phyloP scores from a whole-genome alignment of 2,329 filamentous ascomycete species.

The Pezicula radicicola region DNA sequence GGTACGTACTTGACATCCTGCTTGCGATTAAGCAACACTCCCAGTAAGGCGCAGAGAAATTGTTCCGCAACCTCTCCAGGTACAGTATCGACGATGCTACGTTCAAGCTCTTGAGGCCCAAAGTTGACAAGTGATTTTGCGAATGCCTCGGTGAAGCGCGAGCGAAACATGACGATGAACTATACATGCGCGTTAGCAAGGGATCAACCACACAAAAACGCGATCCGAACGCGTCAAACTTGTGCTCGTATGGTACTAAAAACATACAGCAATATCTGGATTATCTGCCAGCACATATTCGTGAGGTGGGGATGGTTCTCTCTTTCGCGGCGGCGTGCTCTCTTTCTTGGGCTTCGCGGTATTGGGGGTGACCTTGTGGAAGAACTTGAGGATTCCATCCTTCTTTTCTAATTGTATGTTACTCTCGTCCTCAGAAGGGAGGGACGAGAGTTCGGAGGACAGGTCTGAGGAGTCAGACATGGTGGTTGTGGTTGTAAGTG shows the following conservation, averaged over 20 bases:
- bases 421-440: constrained; percentile 52
- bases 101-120: constrained; percentile 92
- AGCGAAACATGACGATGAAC: constrained; percentile 98
- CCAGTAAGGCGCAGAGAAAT: constrained; percentile 84
- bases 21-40: constrained; percentile 90
- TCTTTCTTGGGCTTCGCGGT: constrained; percentile 48
- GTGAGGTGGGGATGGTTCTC: constrained; percentile 84
- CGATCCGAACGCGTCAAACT: constrained; percentile 47
- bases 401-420: constrained; percentile 49
- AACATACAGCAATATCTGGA: constrained; percentile 84
- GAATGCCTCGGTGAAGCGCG: constrained; percentile 87
- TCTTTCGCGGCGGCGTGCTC: constrained; percentile 65
- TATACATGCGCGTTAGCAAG: constrained; percentile 41
- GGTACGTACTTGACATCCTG: constrained; percentile 91
- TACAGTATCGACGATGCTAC: constrained; percentile 71
- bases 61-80: constrained; percentile 85
- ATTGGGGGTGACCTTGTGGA: constrained; percentile 49
- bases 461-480: constrained; percentile 47
- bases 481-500: constrained; percentile 14
- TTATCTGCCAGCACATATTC: constrained; percentile 90
- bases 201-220: constrained; percentile 35
- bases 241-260: constrained; percentile 35
- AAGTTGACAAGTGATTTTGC: constrained; percentile 84
- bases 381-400: constrained; percentile 65
- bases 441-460: constrained; percentile 59